Evolutionary conservation across 176 grass and related monocot genomes (phyloP).

Genomic region (Musa itinerans): DNA sequence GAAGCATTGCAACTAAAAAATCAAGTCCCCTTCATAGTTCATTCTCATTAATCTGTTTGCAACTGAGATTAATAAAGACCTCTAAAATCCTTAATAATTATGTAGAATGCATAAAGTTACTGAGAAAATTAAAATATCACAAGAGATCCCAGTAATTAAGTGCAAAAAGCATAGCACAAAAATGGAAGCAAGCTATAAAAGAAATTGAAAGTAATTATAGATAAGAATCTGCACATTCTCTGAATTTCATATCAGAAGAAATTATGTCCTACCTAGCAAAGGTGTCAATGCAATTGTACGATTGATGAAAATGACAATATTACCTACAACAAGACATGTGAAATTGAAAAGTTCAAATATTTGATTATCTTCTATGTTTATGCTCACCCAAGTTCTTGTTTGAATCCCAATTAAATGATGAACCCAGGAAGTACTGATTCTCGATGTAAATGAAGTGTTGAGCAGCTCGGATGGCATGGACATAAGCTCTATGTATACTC

Average conservation of each 20-base stretch:
- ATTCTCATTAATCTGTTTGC: no score
- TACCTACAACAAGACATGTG: not conserved
- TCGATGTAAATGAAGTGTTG: slow-evolving; percentile 95
- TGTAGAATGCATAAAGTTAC: no score
- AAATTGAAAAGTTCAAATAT: not conserved
- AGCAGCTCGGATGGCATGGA: slow-evolving; percentile 80
- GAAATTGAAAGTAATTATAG: no score
- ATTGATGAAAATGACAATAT: not conserved
- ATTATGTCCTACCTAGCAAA: no score
- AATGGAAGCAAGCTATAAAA: not conserved
- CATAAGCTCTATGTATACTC: slow-evolving; percentile 96
- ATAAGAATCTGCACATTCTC: no score
- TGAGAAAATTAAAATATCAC: no score
- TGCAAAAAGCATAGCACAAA: not conserved
- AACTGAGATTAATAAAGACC: no score
- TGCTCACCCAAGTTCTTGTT: slow-evolving; percentile 70
- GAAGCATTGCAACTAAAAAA: no score
- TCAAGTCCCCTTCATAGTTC: no score
- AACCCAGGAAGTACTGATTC: slow-evolving; percentile 98
- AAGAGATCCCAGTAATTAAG: not conserved
- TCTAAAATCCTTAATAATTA: no score
- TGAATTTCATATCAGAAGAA: no score
- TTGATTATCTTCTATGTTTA: not conserved
- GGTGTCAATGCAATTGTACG: not conserved
- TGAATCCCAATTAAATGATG: slow-evolving; percentile 93